phyloP scores from a whole-genome alignment of 2,329 filamentous ascomycete species.

The Diaporthe sp. region DNA sequence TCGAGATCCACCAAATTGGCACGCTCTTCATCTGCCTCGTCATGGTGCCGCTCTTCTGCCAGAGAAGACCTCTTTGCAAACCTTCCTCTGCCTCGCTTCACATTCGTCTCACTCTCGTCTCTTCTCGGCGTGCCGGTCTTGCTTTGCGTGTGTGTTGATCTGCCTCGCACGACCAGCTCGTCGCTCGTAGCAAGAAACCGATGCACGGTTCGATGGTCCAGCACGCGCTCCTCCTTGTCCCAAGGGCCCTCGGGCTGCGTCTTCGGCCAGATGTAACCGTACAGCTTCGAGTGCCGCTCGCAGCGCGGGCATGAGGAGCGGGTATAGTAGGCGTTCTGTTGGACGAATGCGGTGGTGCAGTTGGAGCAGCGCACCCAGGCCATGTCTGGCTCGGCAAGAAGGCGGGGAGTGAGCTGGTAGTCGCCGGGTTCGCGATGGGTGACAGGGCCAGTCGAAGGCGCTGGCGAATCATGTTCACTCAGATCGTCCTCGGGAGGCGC shows the following conservation, averaged over 20 bases:
- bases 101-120: constrained; percentile 15
- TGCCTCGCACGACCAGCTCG: constrained; percentile 69
- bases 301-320: constrained; percentile 90
- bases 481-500: neutral
- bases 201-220: constrained; percentile 90
- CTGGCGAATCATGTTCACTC: neutral
- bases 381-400: constrained; percentile 81
- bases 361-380: constrained; percentile 92
- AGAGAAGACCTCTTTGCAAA: constrained; percentile 4
- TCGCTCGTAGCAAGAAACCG: constrained; percentile 83
- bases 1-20: neutral
- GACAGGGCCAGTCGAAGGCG: constrained; percentile 43
- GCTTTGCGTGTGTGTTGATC: constrained; percentile 41
- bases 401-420: constrained; percentile 83
- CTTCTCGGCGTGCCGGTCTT: constrained; percentile 25
- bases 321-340: constrained; percentile 89
- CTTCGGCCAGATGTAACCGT: constrained; percentile 96
- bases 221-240: constrained; percentile 79
- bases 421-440: constrained; percentile 75
- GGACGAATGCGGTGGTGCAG: constrained; percentile 86
- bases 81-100: constrained; percentile 20
- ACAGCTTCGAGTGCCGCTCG: constrained; percentile 94
- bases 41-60: neutral
- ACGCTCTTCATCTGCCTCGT: neutral
- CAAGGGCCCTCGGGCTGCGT: constrained; percentile 83